These are phyloP conservation scores for Pseudocercospora fuligena DNA, from an alignment of 2,329 filamentous ascomycete species.

Conservation along the genomic window DNA sequence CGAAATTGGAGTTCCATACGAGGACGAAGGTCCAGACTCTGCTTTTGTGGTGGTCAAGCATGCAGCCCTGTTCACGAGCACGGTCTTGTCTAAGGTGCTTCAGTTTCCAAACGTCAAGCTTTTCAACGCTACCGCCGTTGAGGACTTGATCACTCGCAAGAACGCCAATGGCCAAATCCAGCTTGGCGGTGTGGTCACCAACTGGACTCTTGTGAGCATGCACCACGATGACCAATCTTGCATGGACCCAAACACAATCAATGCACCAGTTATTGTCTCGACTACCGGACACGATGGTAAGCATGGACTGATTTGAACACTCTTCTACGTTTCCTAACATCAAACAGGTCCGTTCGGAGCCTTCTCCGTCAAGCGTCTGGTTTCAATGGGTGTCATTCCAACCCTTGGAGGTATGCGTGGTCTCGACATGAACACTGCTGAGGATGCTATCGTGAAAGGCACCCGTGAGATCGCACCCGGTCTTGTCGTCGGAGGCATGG, in stretches of 20 bases:
- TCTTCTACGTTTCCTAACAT: slow-evolving; percentile 2
- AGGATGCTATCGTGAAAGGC: slow-evolving; percentile 91
- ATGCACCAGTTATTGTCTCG: slow-evolving; percentile 83
- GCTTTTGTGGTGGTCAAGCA: slow-evolving; percentile 93
- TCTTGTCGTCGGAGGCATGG: slow-evolving; percentile 93
- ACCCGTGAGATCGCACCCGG: slow-evolving; percentile 88
- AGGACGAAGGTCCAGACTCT: slow-evolving; percentile 70
- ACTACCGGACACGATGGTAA: slow-evolving; percentile 85
- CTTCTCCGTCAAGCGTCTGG: slow-evolving; percentile 88
- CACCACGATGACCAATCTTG: slow-evolving; percentile 68
- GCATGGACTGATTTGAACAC: neutral
- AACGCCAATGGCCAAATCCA: slow-evolving; percentile 61
- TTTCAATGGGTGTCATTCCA: slow-evolving; percentile 82
- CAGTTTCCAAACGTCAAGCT: slow-evolving; percentile 90
- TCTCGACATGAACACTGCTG: slow-evolving; percentile 87
- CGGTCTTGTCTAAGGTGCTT: slow-evolving; percentile 81
- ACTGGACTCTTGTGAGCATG: slow-evolving; percentile 87
- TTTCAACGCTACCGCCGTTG: slow-evolving; percentile 91
- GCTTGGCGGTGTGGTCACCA: slow-evolving; percentile 88
- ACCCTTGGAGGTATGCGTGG: slow-evolving; percentile 91
- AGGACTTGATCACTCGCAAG: slow-evolving; percentile 86
- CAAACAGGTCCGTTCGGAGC: slow-evolving; percentile 72
- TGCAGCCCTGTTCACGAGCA: slow-evolving; percentile 88
- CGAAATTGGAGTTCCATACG: slow-evolving; percentile 81
- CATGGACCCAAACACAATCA: slow-evolving; percentile 98